Conservation (phyloP, 2,329 filamentous ascomycete species). For the Arthrobotrys pseudoclavata region DNA sequence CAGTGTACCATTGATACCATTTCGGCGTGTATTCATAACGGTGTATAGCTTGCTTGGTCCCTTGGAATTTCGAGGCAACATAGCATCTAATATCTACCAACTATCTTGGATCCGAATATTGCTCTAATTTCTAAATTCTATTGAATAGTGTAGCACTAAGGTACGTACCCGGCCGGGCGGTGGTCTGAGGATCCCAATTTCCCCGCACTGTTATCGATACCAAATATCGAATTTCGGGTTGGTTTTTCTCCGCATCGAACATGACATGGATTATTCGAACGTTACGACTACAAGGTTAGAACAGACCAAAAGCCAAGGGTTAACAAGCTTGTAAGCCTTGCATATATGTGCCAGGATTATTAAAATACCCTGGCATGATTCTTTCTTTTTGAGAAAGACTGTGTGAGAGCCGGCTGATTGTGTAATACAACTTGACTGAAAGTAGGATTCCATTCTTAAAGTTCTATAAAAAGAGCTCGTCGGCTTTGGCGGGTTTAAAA, state of each 20-base stretch:
- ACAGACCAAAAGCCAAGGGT: background rate
- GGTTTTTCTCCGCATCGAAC: background rate
- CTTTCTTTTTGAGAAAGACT: background rate
- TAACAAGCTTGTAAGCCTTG: background rate
- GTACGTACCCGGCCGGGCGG: background rate
- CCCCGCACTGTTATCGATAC: conserved; percentile 6
- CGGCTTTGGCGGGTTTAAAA: background rate
- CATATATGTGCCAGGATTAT: background rate
- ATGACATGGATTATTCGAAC: background rate
- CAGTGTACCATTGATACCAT: background rate
- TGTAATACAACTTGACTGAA: background rate
- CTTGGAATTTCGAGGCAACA: too few species aligned
- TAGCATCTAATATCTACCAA: too few species aligned
- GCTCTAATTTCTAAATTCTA: too few species aligned
- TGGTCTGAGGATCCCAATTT: conserved; percentile 3
- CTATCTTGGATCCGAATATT: too few species aligned
- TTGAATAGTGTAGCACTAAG: too few species aligned
- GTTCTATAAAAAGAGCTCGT: background rate
- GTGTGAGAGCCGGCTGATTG: background rate
- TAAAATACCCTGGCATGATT: background rate
- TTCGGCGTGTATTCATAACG: background rate
- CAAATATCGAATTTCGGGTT: background rate
- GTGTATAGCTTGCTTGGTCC: too few species aligned
- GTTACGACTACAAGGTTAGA: too few species aligned
- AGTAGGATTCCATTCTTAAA: background rate